Percentiles rank a stretch among this genome's conserved stretches.
phyloP scores from a whole-genome alignment of 2,329 filamentous ascomycete species.

The Aaosphaeria pasadenensis region DNA sequence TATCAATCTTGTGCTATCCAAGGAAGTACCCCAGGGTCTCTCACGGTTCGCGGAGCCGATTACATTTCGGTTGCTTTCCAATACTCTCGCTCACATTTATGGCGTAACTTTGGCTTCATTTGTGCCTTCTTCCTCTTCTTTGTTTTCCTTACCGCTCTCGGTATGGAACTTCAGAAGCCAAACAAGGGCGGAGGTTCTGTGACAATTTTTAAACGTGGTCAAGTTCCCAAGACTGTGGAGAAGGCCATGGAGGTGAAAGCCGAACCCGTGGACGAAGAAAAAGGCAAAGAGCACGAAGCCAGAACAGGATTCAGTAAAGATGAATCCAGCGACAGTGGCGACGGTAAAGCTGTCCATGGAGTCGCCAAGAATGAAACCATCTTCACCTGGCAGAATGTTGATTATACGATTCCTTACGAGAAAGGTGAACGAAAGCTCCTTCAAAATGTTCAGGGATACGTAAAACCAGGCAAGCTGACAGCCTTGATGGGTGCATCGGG shows the following conservation, averaged over 20 bases:
- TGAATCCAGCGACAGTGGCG: slow-evolving; percentile 17
- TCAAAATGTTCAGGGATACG: slow-evolving; percentile 71
- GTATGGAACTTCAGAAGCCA: slow-evolving; percentile 52
- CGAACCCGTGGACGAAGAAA: slow-evolving; percentile 51
- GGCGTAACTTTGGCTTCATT: slow-evolving; percentile 58
- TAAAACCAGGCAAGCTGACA: slow-evolving; percentile 86
- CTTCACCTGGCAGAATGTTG: slow-evolving; percentile 82
- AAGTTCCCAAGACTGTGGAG: slow-evolving; percentile 59
- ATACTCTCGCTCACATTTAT: slow-evolving; percentile 58
- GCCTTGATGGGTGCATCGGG: slow-evolving; percentile 72
- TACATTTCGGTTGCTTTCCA: slow-evolving; percentile 57
- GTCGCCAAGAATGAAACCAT: slow-evolving; percentile 60
- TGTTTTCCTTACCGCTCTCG: slow-evolving; percentile 43
- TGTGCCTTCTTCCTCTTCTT: slow-evolving; percentile 51
- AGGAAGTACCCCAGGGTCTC: slow-evolving; percentile 53
- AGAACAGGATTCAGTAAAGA: slow-evolving; percentile 19
- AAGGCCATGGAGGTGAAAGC: slow-evolving; percentile 54
- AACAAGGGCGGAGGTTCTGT: slow-evolving; percentile 59
- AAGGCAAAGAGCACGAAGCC: slow-evolving; percentile 34
- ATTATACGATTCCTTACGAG: slow-evolving; percentile 64
- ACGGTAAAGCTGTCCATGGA: slow-evolving; percentile 37
- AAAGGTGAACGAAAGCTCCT: slow-evolving; percentile 48
- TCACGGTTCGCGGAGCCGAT: slow-evolving; percentile 52
- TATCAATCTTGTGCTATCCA: slow-evolving; percentile 60
- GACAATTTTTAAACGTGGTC: slow-evolving; percentile 61